Conservation (phyloP, 331 rosid genomes). For the Telfairia occidentalis region DNA sequence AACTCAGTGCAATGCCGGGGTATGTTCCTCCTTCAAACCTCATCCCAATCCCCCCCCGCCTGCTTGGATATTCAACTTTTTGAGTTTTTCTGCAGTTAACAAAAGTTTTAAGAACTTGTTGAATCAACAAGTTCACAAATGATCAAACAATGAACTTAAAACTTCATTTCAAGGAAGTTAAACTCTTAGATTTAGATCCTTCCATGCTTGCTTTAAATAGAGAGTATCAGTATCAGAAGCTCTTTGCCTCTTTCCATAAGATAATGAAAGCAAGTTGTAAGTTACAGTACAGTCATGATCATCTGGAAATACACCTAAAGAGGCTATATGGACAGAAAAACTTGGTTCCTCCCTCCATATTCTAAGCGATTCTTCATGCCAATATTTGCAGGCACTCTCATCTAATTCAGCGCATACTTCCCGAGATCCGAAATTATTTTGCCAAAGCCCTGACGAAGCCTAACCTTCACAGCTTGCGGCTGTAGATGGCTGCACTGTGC, state of each 20-base stretch:
- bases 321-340: neutral
- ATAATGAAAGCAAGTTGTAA: neutral
- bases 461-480: slow-evolving; percentile 48
- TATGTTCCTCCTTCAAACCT: slow-evolving; percentile 22
- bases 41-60: neutral
- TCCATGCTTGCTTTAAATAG: neutral
- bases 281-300: neutral
- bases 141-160: neutral
- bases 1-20: slow-evolving; percentile 83
- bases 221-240: neutral
- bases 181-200: neutral
- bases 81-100: neutral
- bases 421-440: slow-evolving; percentile 73
- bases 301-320: slow-evolving; percentile 1
- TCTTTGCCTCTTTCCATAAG: neutral
- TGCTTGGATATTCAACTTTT: neutral
- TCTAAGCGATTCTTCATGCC: slow-evolving; percentile 21
- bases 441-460: slow-evolving; percentile 66
- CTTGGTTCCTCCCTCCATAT: slow-evolving; percentile 5
- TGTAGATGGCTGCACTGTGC: slow-evolving; percentile 31
- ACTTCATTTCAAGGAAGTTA: neutral
- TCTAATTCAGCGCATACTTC: slow-evolving; percentile 57
- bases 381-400: slow-evolving; percentile 62
- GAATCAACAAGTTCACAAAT: neutral
- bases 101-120: neutral